phyloP scores from a whole-genome alignment of 305 asterid species.

The Fraxinus greggii region DNA sequence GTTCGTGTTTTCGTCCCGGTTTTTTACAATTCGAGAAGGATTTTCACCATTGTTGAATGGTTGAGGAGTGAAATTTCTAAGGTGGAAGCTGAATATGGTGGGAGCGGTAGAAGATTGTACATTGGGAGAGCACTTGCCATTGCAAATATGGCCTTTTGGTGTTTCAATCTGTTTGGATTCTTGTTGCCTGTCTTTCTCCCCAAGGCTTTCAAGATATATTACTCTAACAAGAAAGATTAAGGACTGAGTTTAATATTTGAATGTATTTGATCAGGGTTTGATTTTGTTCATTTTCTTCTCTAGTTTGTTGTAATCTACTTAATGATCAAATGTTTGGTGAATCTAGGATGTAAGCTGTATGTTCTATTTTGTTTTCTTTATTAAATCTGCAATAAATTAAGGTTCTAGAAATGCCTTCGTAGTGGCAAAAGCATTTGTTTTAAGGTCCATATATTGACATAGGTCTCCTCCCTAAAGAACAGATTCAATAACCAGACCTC shows the following conservation, averaged over 20 bases:
- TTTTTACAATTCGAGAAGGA: slow-evolving; percentile 40
- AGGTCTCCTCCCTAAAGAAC: slow-evolving; percentile 17
- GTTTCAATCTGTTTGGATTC: slow-evolving; percentile 75
- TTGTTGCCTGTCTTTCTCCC: slow-evolving; percentile 77
- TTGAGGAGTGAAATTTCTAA: slow-evolving; percentile 31
- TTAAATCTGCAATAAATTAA: background rate
- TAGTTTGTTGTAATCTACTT: background rate
- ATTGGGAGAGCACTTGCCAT: slow-evolving; percentile 64
- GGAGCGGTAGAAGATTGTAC: slow-evolving; percentile 37
- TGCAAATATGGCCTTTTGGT: slow-evolving; percentile 73
- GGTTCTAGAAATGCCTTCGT: background rate
- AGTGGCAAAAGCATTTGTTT: background rate
- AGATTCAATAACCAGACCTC: background rate
- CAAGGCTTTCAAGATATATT: slow-evolving; percentile 67
- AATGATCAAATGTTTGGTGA: background rate
- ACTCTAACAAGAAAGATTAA: slow-evolving; percentile 27
- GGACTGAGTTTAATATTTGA: slow-evolving; percentile 23
- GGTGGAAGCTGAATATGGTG: slow-evolving; percentile 29
- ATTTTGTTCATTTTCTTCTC: background rate
- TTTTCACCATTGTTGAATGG: slow-evolving; percentile 42
- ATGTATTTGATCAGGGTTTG: background rate
- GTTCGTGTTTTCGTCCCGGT: slow-evolving; percentile 48
- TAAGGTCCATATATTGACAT: slow-evolving; percentile 47
- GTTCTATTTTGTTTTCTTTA: background rate
- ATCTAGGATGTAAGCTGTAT: background rate